Percentiles rank a stretch among this genome's conserved stretches.
phyloP scores from a whole-genome alignment of 2,329 filamentous ascomycete genomes.

The Scytalidium sp. region DNA sequence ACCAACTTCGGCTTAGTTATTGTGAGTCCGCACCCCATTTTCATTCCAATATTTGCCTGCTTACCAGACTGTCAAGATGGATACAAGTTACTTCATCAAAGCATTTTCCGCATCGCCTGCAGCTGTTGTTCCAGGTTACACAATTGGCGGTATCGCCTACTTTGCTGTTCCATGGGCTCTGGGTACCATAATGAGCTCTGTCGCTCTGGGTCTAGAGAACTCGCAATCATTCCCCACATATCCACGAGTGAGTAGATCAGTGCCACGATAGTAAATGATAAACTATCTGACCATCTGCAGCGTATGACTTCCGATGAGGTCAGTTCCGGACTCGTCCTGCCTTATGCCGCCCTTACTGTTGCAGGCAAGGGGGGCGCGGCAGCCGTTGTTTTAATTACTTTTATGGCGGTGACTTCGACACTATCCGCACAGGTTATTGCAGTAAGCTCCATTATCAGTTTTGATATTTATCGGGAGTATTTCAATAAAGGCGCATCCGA shows the following conservation, averaged over 20 bases:
- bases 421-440: slow-evolving; percentile 80
- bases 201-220: slow-evolving; percentile 44
- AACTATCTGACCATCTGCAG: slow-evolving; percentile 13
- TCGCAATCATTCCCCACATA: slow-evolving; percentile 50
- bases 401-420: slow-evolving; percentile 77
- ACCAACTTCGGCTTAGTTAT: slow-evolving; percentile 52
- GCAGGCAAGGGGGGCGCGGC: slow-evolving; percentile 68
- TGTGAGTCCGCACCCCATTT: slow-evolving; percentile 21
- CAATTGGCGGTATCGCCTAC: slow-evolving; percentile 49
- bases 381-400: slow-evolving; percentile 64
- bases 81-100: slow-evolving; percentile 51
- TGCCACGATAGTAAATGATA: no score
- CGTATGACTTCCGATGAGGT: slow-evolving; percentile 59
- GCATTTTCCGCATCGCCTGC: slow-evolving; percentile 45
- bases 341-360: slow-evolving; percentile 67
- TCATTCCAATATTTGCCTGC: not conserved
- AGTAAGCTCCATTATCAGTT: slow-evolving; percentile 80
- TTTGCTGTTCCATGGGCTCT: slow-evolving; percentile 53
- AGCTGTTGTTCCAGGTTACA: slow-evolving; percentile 49
- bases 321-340: slow-evolving; percentile 65
- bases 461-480: slow-evolving; percentile 83
- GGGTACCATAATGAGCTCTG: slow-evolving; percentile 47
- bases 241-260: slow-evolving; percentile 38
- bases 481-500: slow-evolving; percentile 67
- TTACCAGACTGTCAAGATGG: slow-evolving; percentile 35